Conservation (phyloP, 106 monocot genomes). For the Allium fistulosum region DNA sequence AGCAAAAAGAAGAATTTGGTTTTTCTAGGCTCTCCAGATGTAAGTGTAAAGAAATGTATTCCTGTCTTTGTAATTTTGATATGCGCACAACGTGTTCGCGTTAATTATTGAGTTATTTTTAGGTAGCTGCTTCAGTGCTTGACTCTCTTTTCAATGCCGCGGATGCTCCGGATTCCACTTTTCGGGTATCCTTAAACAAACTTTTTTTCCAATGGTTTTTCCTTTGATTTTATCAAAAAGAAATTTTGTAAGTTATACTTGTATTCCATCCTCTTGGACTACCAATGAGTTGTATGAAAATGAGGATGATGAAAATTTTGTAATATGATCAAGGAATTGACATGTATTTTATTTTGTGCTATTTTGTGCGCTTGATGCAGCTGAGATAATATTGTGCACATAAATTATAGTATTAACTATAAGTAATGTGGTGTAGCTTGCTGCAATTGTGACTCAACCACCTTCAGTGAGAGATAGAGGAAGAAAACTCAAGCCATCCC, state of each 20-base stretch:
- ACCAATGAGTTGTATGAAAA: too few relatives aligned
- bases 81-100: neutral
- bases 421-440: constrained; percentile 34
- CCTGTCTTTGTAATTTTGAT: neutral
- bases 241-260: too few relatives aligned
- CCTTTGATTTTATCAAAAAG: neutral
- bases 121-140: constrained; percentile 67
- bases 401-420: too few relatives aligned
- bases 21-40: constrained; percentile 86
- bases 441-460: constrained; percentile 92
- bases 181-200: constrained; percentile 33
- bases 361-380: too few relatives aligned
- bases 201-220: neutral
- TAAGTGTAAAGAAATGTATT: neutral
- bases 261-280: too few relatives aligned
- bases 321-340: too few relatives aligned
- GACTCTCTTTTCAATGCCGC: constrained; percentile 52
- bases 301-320: too few relatives aligned
- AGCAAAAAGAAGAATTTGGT: constrained; percentile 62
- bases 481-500: constrained; percentile 72
- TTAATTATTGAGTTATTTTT: neutral
- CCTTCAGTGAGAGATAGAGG: constrained; percentile 68
- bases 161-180: constrained; percentile 32
- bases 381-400: too few relatives aligned
- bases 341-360: too few relatives aligned